Evolutionary conservation across 164 flowering plant species (phyloP).

Genomic region (Umbilicus rupestris): DNA sequence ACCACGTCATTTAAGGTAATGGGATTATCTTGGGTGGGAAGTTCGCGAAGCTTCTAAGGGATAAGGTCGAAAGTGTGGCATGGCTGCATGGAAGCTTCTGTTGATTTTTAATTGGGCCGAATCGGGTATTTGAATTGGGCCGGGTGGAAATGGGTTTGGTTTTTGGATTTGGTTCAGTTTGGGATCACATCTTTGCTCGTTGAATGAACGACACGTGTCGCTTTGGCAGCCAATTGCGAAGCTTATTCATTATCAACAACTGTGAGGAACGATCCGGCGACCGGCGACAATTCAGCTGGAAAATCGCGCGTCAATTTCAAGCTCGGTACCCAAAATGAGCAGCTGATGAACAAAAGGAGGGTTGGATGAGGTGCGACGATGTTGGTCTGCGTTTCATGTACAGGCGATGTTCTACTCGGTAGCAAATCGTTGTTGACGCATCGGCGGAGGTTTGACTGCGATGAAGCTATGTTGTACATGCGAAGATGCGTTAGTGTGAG

Average conservation of each 20-base stretch:
- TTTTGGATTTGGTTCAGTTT: no score
- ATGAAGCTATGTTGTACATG: background rate
- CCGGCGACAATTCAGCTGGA: background rate
- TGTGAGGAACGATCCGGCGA: background rate
- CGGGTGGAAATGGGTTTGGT: no score
- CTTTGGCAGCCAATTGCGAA: background rate
- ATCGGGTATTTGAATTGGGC: no score
- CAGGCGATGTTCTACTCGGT: background rate
- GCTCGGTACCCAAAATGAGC: no score
- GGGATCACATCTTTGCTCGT: background rate
- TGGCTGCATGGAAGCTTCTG: no score
- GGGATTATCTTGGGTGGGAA: no score
- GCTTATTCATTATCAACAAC: background rate
- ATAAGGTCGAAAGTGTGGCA: no score
- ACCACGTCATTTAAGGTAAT: background rate
- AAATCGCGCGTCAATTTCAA: background rate
- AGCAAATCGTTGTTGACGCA: background rate
- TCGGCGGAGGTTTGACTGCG: background rate
- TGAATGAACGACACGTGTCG: background rate
- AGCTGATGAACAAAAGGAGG: no score
- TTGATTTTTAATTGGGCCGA: no score
- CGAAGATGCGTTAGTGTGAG: constrained; percentile 20
- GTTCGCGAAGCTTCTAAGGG: no score
- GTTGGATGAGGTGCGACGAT: background rate
- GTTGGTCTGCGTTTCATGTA: background rate